phyloP scores from a whole-genome alignment of 495 filamentous ascomycete species.

The Apodospora peruviana region DNA sequence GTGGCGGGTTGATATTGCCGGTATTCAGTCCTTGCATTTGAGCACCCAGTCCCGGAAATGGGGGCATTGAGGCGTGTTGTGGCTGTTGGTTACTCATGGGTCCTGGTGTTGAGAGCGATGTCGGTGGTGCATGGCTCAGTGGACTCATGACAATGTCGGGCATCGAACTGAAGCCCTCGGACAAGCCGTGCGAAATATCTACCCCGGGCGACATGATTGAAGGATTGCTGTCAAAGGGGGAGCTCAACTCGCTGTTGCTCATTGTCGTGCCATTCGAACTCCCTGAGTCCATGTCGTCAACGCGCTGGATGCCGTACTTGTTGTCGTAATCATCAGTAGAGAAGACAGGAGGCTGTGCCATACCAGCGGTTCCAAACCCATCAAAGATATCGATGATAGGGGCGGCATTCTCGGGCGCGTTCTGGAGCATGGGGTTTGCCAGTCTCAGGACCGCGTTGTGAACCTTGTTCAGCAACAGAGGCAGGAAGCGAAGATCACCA shows the following conservation, averaged over 20 bases:
- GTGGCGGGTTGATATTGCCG: slow-evolving; percentile 22
- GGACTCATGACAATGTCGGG: slow-evolving; percentile 45
- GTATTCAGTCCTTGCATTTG: slow-evolving; percentile 30
- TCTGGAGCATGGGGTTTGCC: slow-evolving; percentile 48
- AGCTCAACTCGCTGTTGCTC: slow-evolving; percentile 36
- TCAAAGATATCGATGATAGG: slow-evolving; percentile 50
- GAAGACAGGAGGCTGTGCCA: slow-evolving; percentile 36
- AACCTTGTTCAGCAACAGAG: slow-evolving; percentile 64
- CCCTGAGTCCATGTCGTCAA: slow-evolving; percentile 36
- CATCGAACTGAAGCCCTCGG: slow-evolving; percentile 34
- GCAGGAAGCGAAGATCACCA: slow-evolving; percentile 65
- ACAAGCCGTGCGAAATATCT: slow-evolving; percentile 28
- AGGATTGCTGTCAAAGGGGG: slow-evolving; percentile 40
- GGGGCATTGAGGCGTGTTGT: slow-evolving; percentile 23
- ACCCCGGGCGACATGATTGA: slow-evolving; percentile 39
- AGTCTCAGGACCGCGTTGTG: slow-evolving; percentile 59
- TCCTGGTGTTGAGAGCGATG: slow-evolving; percentile 5
- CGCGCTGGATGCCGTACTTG: slow-evolving; percentile 30
- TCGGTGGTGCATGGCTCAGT: slow-evolving; percentile 28
- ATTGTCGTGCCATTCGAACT: slow-evolving; percentile 29
- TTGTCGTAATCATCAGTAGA: slow-evolving; percentile 26
- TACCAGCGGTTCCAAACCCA: slow-evolving; percentile 49
- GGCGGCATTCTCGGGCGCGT: slow-evolving; percentile 39
- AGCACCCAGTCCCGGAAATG: slow-evolving; percentile 26
- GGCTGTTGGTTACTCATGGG: slow-evolving; percentile 3